Conservation (phyloP, 2,329 filamentous ascomycete species). For the Aspergillus latus region DNA sequence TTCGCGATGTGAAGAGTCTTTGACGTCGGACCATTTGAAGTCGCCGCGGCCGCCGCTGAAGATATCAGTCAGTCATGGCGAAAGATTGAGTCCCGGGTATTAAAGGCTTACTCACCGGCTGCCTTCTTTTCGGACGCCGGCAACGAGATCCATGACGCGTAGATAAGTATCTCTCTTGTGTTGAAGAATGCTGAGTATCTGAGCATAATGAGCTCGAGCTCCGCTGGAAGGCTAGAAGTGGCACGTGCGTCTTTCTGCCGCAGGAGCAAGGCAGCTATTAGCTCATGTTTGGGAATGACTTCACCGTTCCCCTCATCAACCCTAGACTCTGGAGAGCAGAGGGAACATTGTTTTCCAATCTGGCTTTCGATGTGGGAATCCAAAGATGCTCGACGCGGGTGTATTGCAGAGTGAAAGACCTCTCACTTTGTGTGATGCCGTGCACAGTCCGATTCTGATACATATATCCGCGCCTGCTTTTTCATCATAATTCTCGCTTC, state of each 20-base stretch:
- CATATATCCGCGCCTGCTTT: slow-evolving; percentile 13
- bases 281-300: slow-evolving; percentile 16
- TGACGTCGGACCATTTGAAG: slow-evolving; percentile 96
- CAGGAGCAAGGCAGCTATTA: slow-evolving; percentile 14
- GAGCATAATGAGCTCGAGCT: slow-evolving; percentile 4
- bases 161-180: slow-evolving; percentile 1
- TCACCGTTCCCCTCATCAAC: slow-evolving; percentile 18
- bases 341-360: neutral
- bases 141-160: slow-evolving; percentile 79
- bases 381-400: slow-evolving; percentile 11
- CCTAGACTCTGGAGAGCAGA: neutral
- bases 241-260: slow-evolving; percentile 24
- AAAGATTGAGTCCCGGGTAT: neutral
- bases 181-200: neutral
- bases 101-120: slow-evolving; percentile 55
- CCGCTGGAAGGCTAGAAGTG: slow-evolving; percentile 9
- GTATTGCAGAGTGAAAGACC: slow-evolving; percentile 11
- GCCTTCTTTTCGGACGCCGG: slow-evolving; percentile 86
- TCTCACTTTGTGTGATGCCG: slow-evolving; percentile 17
- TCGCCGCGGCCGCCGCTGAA: slow-evolving; percentile 77
- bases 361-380: neutral
- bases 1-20: slow-evolving; percentile 81
- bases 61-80: slow-evolving; percentile 13
- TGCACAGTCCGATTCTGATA: slow-evolving; percentile 20
- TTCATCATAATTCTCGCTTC: neutral